Base-by-base conservation (phyloP, 2,329 filamentous ascomycete genomes). In the Fusarium lyarnte region DNA sequence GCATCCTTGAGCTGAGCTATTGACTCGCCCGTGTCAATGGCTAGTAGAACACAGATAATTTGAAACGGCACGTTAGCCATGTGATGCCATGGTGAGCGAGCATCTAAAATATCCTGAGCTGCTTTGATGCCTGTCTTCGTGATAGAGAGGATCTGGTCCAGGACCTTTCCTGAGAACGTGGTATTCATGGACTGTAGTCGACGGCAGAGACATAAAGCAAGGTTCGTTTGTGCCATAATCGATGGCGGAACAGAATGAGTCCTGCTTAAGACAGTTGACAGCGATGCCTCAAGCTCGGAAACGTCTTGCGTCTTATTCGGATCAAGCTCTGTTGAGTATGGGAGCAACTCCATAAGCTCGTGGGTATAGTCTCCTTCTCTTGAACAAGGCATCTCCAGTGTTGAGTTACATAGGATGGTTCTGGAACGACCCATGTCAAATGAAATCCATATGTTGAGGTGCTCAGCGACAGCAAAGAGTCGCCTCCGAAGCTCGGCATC, bases 21-120 rank as follows among this genome's bases (percentile, higher is more conserved):
- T 0, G 86, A 86, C 2, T 86, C 81, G 1, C 82, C 81, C 0
- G 82, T 88, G 55, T 90, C 88, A 53, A 90, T 87, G 0, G 86
- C 86, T 4, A 90, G 80, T 9, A 89, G 78, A 0, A 87, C 82
- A 65, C 88, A 89, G 35, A 90, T 82, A 1, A 88, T 84, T 58
- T 90, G 88, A 67, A 90, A 90, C 0, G 88, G 88, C 0, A 90
- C 86, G 53, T 90, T 89, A 33, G 87, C 87, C 49, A 88, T 84
- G 63, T 90, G 88, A 72, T 90, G 88, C 88, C 88, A 90, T 0
- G 88, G 87, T 6, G 82, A 81, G 17, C 81, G 80, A 14, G 79
- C 77, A 5, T 82, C 80, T 1, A 86, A 79, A 75, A 89, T 84
- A 10, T 77, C 78, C 10, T 83, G 81, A 1, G 87, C 86, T 0